Conservation (phyloP, 1,284 basidiomycete genomes). For the Austroboletus niveus region DNA sequence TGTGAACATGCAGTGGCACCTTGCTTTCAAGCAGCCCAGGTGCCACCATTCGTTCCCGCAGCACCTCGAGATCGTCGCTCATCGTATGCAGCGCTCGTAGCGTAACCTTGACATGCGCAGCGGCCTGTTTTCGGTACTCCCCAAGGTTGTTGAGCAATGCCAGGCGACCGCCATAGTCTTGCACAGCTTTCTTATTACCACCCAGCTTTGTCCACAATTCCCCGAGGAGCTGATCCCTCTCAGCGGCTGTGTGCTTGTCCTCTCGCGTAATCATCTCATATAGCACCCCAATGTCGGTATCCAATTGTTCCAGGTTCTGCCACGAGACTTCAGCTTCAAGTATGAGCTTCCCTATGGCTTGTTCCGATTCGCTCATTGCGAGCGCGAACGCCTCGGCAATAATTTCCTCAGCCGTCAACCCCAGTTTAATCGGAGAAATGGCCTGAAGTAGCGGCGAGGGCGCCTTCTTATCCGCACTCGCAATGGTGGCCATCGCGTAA, state of each 20-base stretch:
- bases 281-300: conserved; percentile 53
- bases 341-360: conserved; percentile 52
- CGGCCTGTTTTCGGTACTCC: conserved; percentile 55
- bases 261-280: conserved; percentile 60
- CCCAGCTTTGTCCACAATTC: conserved; percentile 68
- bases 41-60: conserved; percentile 63
- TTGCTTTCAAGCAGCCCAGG: conserved; percentile 56
- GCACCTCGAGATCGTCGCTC: conserved; percentile 70
- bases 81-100: conserved; percentile 58
- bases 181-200: conserved; percentile 49
- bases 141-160: conserved; percentile 52
- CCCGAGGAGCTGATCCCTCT: conserved; percentile 53
- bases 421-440: conserved; percentile 45
- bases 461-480: conserved; percentile 42
- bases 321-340: conserved; percentile 59
- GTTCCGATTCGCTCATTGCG: conserved; percentile 58
- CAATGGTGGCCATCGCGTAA: conserved; percentile 61
- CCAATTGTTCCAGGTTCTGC: conserved; percentile 55
- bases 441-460: conserved; percentile 38
- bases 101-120: conserved; percentile 59
- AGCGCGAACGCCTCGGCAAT: conserved; percentile 53
- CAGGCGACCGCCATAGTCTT: conserved; percentile 49
- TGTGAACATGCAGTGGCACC: conserved; percentile 69
- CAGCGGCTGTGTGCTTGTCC: conserved; percentile 43
- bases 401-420: conserved; percentile 40